These are phyloP conservation scores for Citrus inodora DNA, from an alignment of 345 rosid genomes.

Conservation along the genomic window DNA sequence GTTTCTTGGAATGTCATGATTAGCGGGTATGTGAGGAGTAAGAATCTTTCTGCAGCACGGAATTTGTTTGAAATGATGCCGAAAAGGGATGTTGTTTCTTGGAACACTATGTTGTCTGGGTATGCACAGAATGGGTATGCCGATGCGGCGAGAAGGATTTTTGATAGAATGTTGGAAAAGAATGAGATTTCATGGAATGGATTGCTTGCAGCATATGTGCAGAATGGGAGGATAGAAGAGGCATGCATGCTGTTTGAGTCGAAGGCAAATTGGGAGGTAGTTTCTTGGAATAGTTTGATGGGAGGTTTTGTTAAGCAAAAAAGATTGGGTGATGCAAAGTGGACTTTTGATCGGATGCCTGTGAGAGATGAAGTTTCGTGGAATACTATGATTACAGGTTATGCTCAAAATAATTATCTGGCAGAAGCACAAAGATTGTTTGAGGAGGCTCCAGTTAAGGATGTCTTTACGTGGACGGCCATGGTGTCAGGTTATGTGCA, in stretches of 20 bases:
- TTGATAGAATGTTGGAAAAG: slow-evolving; percentile 51
- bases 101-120: slow-evolving; percentile 55
- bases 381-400: slow-evolving; percentile 60
- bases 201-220: slow-evolving; percentile 57
- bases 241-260: slow-evolving; percentile 46
- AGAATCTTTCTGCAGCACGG: slow-evolving; percentile 34
- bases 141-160: slow-evolving; percentile 48
- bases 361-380: slow-evolving; percentile 53
- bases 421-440: slow-evolving; percentile 52
- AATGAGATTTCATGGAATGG: slow-evolving; percentile 59
- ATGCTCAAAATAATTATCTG: slow-evolving; percentile 50
- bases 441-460: slow-evolving; percentile 46
- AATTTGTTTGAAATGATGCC: slow-evolving; percentile 44
- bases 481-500: slow-evolving; percentile 65
- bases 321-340: slow-evolving; percentile 41
- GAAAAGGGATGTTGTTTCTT: slow-evolving; percentile 45
- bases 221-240: slow-evolving; percentile 55
- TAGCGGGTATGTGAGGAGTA: slow-evolving; percentile 39
- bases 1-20: slow-evolving; percentile 56
- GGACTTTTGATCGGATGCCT: slow-evolving; percentile 44
- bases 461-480: slow-evolving; percentile 72
- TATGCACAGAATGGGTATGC: slow-evolving; percentile 49
- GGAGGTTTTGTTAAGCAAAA: slow-evolving; percentile 58
- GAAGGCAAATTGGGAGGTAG: slow-evolving; percentile 44
- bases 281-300: slow-evolving; percentile 73